These are phyloP conservation scores for Colletotrichum shisoi DNA, from an alignment of 2,329 filamentous ascomycete species.

Conservation along the genomic window DNA sequence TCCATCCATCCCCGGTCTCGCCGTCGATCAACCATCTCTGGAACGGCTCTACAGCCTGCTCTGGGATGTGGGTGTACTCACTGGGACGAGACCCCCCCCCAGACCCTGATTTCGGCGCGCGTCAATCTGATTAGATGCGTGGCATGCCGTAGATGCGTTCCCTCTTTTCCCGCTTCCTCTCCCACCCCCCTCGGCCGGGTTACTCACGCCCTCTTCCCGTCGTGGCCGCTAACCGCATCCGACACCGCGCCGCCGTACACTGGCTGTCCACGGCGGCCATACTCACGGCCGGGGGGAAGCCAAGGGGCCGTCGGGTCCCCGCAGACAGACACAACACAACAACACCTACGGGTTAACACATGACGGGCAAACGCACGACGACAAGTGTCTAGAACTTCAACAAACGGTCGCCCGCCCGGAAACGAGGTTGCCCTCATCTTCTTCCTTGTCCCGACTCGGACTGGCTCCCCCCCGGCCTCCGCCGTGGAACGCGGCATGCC, in stretches of 20 bases:
- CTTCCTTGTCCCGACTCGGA: neutral
- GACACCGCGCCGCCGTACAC: neutral
- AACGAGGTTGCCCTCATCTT: conserved; percentile 10
- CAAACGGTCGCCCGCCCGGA: neutral
- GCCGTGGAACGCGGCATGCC: neutral
- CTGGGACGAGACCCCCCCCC: neutral
- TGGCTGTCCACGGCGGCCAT: neutral
- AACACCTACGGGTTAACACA: neutral
- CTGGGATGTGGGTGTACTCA: too few relatives aligned
- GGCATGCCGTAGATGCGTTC: conserved; percentile 1
- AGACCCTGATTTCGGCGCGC: conserved; percentile 5
- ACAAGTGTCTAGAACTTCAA: neutral
- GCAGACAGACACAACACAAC: neutral
- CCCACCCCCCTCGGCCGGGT: neutral
- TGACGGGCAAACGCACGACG: neutral
- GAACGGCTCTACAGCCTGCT: neutral
- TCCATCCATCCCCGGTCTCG: conserved; percentile 4
- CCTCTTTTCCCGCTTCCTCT: neutral
- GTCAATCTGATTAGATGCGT: neutral
- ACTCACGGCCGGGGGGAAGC: neutral
- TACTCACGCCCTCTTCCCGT: neutral
- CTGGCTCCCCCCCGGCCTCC: conserved; percentile 2
- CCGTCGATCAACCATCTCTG: conserved; percentile 11
- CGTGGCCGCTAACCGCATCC: neutral
- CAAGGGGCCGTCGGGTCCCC: neutral